phyloP scores from a whole-genome alignment of 2,329 filamentous ascomycete genomes.

The Colletotrichum simmondsii region DNA sequence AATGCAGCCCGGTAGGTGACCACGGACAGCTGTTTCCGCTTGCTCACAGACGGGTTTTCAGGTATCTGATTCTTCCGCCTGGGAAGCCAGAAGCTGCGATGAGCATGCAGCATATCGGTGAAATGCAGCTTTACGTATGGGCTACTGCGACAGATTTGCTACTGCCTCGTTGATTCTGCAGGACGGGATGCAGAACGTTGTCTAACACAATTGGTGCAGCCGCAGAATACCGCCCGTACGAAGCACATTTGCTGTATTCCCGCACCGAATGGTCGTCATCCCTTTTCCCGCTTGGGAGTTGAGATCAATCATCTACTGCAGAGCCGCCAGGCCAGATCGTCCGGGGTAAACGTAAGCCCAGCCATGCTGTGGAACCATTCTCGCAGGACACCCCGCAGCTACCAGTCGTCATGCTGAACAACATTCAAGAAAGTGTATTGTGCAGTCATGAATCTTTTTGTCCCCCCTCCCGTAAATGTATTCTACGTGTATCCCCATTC shows the following conservation, averaged over 20 bases:
- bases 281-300: no score
- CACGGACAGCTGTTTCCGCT: neutral
- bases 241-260: neutral
- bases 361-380: conserved; percentile 1
- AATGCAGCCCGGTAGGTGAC: neutral
- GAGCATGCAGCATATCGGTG: no score
- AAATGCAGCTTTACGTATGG: neutral
- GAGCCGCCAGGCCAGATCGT: neutral
- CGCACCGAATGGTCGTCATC: neutral
- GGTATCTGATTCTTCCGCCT: neutral
- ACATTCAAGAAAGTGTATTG: no score
- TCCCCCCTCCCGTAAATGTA: neutral
- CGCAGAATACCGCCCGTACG: neutral
- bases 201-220: neutral
- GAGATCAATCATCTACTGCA: neutral
- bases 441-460: no score
- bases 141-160: neutral
- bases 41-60: neutral
- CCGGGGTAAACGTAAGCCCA: neutral
- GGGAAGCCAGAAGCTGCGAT: no score
- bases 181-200: neutral
- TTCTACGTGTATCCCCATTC: neutral
- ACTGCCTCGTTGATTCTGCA: neutral
- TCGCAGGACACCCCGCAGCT: neutral
- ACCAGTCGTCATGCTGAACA: neutral